Evolutionary conservation across 257 asterid species (phyloP).

Genomic region (Coffea canephora): DNA sequence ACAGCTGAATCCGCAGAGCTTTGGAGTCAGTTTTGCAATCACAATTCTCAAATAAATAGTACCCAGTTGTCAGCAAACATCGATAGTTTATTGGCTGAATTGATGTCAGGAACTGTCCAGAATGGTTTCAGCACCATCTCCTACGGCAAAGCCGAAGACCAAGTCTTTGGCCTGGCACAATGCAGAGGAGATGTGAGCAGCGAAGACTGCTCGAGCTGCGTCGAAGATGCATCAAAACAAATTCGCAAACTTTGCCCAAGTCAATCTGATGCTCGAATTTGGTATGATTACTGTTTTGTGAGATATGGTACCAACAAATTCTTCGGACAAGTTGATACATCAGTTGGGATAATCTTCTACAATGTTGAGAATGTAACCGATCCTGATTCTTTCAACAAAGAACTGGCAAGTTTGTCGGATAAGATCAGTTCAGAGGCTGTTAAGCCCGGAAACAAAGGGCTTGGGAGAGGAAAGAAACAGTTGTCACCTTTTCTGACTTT

Average conservation of each 20-base stretch:
- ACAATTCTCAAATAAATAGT: slow-evolving; percentile 20
- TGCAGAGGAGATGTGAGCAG: slow-evolving; percentile 71
- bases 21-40: slow-evolving; percentile 36
- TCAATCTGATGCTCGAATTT: slow-evolving; percentile 51
- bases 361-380: slow-evolving; percentile 56
- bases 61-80: slow-evolving; percentile 38
- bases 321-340: slow-evolving; percentile 49
- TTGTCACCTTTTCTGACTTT: slow-evolving; percentile 37
- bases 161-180: slow-evolving; percentile 66
- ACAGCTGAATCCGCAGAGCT: slow-evolving; percentile 51
- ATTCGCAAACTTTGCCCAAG: slow-evolving; percentile 42
- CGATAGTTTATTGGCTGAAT: slow-evolving; percentile 29
- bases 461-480: slow-evolving; percentile 52
- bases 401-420: slow-evolving; percentile 32
- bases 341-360: slow-evolving; percentile 29
- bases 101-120: slow-evolving; percentile 39
- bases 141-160: slow-evolving; percentile 27
- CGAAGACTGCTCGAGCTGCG: slow-evolving; percentile 58
- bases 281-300: slow-evolving; percentile 70
- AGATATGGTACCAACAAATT: slow-evolving; percentile 39
- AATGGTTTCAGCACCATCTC: slow-evolving; percentile 49
- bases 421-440: slow-evolving; percentile 45
- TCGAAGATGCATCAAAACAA: slow-evolving; percentile 43
- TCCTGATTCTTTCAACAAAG: slow-evolving; percentile 40
- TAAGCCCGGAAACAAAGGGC: slow-evolving; percentile 39